Conservation (phyloP, 2,329 filamentous ascomycete genomes). For the Diaporthe velutina region DNA sequence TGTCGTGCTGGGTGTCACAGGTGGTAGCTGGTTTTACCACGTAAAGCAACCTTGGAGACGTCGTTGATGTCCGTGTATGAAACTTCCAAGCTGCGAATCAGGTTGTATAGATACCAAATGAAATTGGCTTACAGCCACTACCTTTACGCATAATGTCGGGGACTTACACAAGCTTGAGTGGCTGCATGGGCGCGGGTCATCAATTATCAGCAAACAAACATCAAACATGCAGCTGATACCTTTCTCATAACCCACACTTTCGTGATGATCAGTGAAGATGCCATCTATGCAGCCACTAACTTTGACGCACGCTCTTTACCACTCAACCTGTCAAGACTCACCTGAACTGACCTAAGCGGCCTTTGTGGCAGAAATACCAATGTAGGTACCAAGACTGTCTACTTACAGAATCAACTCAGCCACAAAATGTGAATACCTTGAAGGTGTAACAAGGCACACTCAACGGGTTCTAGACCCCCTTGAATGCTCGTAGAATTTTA, state of each 20-base stretch:
- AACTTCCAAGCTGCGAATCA: not conserved
- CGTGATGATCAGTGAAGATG: not conserved
- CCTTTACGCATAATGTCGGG: not conserved
- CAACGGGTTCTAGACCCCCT: not conserved
- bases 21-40: too few species aligned
- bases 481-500: not conserved
- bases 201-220: not conserved
- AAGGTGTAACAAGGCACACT: not conserved
- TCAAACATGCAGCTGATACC: not conserved
- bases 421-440: not conserved
- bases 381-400: too few species aligned
- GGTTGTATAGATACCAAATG: not conserved
- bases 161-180: too few species aligned
- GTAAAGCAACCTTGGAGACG: not conserved
- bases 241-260: not conserved
- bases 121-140: too few species aligned
- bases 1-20: too few species aligned
- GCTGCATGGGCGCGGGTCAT: too few species aligned
- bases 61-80: not conserved
- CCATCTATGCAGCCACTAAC: not conserved
- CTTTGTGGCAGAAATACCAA: too few species aligned
- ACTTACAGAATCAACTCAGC: not conserved
- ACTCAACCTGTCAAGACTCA: too few species aligned
- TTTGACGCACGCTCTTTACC: not conserved
- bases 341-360: not conserved